Evolutionary conservation across 257 asterid species (phyloP).

Genomic region (Lantana camara): DNA sequence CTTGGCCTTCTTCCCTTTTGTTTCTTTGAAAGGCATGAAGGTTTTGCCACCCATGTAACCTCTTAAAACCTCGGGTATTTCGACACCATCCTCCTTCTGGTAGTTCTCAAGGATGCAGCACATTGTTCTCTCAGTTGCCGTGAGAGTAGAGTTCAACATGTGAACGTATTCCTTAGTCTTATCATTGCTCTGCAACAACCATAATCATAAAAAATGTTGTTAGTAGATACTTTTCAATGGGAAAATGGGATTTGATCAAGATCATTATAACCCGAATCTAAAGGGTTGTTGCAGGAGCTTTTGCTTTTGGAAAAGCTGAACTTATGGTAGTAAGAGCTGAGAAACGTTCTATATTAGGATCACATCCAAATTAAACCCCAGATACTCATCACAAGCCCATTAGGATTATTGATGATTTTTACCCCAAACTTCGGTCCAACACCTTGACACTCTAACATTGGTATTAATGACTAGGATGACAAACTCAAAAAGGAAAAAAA

Average conservation of each 20-base stretch:
- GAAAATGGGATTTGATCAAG: no score
- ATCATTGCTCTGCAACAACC: conserved; percentile 67
- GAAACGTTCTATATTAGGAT: no score
- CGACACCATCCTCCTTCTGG: conserved; percentile 90
- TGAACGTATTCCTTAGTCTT: conserved; percentile 83
- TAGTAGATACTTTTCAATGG: background rate
- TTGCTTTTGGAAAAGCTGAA: no score
- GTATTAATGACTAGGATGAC: no score
- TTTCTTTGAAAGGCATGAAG: conserved; percentile 78
- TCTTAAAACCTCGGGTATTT: conserved; percentile 74
- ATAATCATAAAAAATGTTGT: conserved; percentile 11
- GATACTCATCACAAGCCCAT: no score
- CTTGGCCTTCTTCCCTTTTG: conserved; percentile 67
- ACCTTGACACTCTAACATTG: no score
- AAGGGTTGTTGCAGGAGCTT: no score
- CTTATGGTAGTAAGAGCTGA: no score
- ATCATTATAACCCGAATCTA: no score
- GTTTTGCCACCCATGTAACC: conserved; percentile 70
- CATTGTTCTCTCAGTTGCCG: conserved; percentile 94
- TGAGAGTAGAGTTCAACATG: conserved; percentile 88
- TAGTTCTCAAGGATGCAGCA: conserved; percentile 90
- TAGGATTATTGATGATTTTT: no score
- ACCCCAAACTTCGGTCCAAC: no score
- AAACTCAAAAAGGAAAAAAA: background rate
- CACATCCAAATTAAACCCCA: no score